Base-by-base conservation (phyloP, 2,329 filamentous ascomycete genomes). In the Mollisiaceae sp. region DNA sequence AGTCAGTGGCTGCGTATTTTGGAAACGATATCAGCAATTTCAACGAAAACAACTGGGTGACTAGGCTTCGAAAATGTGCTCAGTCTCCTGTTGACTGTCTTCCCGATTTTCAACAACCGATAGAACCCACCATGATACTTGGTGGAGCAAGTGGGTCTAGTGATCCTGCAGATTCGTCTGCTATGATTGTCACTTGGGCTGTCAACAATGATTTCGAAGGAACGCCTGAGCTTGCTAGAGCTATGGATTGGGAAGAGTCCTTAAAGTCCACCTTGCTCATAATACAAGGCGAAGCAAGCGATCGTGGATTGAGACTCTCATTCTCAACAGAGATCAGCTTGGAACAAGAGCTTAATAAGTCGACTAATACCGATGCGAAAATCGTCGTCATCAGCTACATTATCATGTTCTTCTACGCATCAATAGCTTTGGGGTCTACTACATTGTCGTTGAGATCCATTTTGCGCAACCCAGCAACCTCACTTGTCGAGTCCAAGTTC, bases 371-470 rank as follows among this genome's bases (percentile, higher is more conserved):
- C 0, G 95, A 99, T 78, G 96, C 94, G 54, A 97, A 94, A 78
- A 99, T 99, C 73, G 89, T 99, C 27, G 88, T 94, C 62, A 90
- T 99, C 79, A 98, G 94, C 83, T 99, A 99, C 79, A 85, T 98
- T 69, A 92, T 97, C 81, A 99, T 99, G 95, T 99, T 99, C 79
- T 80, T 99, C 68, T 99, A 99, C 75, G 95, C 94, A 4, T 98
- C 94, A 6, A 80, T 99, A 61, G 94, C 95, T 0, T 83, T 99
- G 0, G 95, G 95, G 0, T 97, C 94, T 1, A 95, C 92, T 0
- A 93, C 91, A 6, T 82, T 97, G 64, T 92, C 90, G 0, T 81
- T 94, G 65, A 87, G 86, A 71, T 91, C 94, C 64, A 81, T 98
- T 55, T 79, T 97, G 58, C 87, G 86, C 60, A 97, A 97, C 74